Percentiles rank a stretch among this genome's conserved stretches.
Evolutionary conservation across 176 grass and related monocot genomes (phyloP).

Genomic region (Metroxylon sagu): DNA sequence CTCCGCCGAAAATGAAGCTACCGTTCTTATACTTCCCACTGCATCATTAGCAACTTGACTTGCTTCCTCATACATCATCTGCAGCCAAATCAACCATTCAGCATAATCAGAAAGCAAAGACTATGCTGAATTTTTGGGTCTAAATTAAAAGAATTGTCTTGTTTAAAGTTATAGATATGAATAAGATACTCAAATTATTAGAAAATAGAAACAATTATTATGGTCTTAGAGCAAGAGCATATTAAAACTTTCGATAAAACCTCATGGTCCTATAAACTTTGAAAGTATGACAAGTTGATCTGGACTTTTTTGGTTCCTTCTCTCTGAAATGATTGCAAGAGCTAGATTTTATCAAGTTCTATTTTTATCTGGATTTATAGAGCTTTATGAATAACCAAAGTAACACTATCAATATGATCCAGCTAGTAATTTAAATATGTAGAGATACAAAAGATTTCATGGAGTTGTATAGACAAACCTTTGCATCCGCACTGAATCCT

Average conservation of each 20-base stretch:
- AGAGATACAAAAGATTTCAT: too few species aligned
- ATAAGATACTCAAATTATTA: neutral
- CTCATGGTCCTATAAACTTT: too few species aligned
- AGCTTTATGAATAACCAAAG: too few species aligned
- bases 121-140: neutral
- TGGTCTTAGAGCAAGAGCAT: too few species aligned
- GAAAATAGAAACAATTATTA: neutral
- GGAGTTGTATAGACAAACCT: conserved; percentile 23
- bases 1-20: conserved; percentile 77
- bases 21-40: conserved; percentile 78
- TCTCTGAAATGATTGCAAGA: too few species aligned
- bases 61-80: conserved; percentile 93
- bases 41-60: conserved; percentile 94
- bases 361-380: too few species aligned
- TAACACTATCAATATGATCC: too few species aligned
- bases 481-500: conserved; percentile 74
- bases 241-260: too few species aligned
- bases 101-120: neutral
- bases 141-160: neutral
- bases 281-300: too few species aligned
- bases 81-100: neutral
- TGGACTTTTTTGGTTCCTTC: too few species aligned
- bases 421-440: too few species aligned
- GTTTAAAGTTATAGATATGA: conserved; percentile 8
- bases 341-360: too few species aligned